Conservation (phyloP, 306 rosid genomes). For the Argentina anserina region DNA sequence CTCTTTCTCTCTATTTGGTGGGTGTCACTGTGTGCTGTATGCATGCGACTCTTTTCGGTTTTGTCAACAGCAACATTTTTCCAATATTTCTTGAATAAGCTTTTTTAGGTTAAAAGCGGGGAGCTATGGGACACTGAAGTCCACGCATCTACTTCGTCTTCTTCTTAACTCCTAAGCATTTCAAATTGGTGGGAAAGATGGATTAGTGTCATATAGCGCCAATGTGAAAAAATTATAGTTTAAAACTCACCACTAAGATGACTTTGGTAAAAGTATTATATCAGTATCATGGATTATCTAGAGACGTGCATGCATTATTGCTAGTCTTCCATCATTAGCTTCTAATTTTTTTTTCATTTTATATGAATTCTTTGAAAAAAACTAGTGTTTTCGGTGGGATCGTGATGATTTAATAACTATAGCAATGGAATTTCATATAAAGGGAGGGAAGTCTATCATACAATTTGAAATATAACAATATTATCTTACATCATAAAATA, state of each 20-base stretch:
- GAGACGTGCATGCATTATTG: slow-evolving; percentile 38
- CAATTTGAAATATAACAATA: not conserved
- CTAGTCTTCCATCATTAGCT: slow-evolving; percentile 30
- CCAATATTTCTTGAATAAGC: slow-evolving; percentile 37
- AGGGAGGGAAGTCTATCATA: not conserved
- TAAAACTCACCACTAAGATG: slow-evolving; percentile 24
- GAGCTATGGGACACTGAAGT: slow-evolving; percentile 69
- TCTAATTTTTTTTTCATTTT: not conserved
- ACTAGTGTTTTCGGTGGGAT: not conserved
- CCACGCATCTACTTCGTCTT: slow-evolving; percentile 59
- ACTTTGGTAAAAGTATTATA: slow-evolving; percentile 40
- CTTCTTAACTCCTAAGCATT: slow-evolving; percentile 23
- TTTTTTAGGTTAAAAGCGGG: slow-evolving; percentile 87
- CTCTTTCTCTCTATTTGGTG: slow-evolving; percentile 25
- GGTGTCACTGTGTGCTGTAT: slow-evolving; percentile 26
- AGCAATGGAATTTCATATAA: not conserved
- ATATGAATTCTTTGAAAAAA: not conserved
- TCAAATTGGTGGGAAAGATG: slow-evolving; percentile 13
- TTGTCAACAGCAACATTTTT: slow-evolving; percentile 42
- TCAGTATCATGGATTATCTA: slow-evolving; percentile 30
- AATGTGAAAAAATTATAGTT: not conserved
- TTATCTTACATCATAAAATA: not conserved
- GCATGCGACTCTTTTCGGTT: slow-evolving; percentile 22
- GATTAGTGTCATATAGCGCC: slow-evolving; percentile 14
- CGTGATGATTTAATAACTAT: not conserved